phyloP scores from a whole-genome alignment of 176 grass and related monocot species.

The sorghum (Sorghum bicolor) region DNA sequence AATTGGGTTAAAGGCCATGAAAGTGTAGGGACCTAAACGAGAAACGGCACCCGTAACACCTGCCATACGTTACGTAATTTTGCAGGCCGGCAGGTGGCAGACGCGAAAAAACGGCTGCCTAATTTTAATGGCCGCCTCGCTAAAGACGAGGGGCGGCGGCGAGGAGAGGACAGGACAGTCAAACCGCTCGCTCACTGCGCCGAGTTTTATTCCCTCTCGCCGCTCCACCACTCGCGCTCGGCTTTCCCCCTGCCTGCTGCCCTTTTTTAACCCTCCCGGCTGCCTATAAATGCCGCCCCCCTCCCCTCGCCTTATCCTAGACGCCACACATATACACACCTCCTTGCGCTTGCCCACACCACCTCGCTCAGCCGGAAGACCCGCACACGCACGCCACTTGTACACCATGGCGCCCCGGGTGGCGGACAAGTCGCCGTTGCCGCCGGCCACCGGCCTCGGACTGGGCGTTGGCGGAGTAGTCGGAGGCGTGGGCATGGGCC shows the following conservation, averaged over 20 bases:
- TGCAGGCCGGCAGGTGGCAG: not conserved
- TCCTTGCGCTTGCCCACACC: not conserved
- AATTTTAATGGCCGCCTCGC: conserved; percentile 45
- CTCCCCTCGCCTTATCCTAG: conserved; percentile 27
- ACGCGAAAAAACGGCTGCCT: conserved; percentile 12
- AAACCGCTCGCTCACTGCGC: conserved; percentile 78
- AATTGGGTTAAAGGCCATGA: not conserved
- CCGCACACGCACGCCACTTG: conserved; percentile 23
- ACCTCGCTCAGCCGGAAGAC: conserved; percentile 17
- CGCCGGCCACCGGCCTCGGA: conserved; percentile 15
- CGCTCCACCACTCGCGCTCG: conserved; percentile 50
- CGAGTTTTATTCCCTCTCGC: conserved; percentile 57
- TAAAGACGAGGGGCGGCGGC: conserved; percentile 46
- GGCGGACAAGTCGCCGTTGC: conserved; percentile 26
- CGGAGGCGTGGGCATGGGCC: not conserved
- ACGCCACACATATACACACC: conserved; percentile 12
- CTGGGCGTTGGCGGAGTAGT: conserved; percentile 8
- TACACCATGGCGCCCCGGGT: conserved; percentile 37
- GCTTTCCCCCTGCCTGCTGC: conserved; percentile 16
- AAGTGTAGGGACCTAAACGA: not conserved
- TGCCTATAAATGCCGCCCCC: conserved; percentile 36
- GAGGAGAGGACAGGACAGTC: conserved; percentile 51
- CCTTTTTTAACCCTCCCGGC: conserved; percentile 31
- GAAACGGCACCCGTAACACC: conserved; percentile 12
- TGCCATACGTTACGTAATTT: conserved; percentile 1